These are phyloP conservation scores for Arachnopeziza araneosa DNA, from an alignment of 2,329 filamentous ascomycete genomes.

Conservation along the genomic window DNA sequence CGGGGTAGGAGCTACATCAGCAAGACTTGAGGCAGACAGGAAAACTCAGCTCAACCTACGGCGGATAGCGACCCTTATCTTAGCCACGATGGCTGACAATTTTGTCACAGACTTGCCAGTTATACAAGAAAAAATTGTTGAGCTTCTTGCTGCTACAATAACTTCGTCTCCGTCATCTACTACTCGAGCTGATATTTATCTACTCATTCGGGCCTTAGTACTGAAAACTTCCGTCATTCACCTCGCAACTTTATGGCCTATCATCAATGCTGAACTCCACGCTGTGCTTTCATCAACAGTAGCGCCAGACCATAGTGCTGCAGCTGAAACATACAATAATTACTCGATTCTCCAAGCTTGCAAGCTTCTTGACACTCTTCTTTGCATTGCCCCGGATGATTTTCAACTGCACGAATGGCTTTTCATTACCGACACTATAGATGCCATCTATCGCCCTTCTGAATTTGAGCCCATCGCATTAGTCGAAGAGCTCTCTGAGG, in stretches of 20 bases:
- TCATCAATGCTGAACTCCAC: slow-evolving; percentile 81
- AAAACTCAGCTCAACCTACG: slow-evolving; percentile 87
- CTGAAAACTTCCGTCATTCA: slow-evolving; percentile 76
- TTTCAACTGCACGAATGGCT: slow-evolving; percentile 99
- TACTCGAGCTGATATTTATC: slow-evolving; percentile 83
- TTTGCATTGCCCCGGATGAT: slow-evolving; percentile 83
- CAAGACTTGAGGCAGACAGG: slow-evolving; percentile 88
- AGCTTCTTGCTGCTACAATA: slow-evolving; percentile 75
- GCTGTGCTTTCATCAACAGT: slow-evolving; percentile 70
- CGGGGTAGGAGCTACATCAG: slow-evolving; percentile 92
- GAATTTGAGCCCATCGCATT: slow-evolving; percentile 67
- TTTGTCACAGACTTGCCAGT: slow-evolving; percentile 70
- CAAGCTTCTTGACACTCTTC: slow-evolving; percentile 85
- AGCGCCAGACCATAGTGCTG: slow-evolving; percentile 55
- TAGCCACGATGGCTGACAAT: slow-evolving; percentile 71
- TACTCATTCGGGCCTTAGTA: slow-evolving; percentile 76
- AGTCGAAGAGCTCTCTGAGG: slow-evolving; percentile 78
- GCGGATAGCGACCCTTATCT: slow-evolving; percentile 70
- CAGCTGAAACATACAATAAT: slow-evolving; percentile 70
- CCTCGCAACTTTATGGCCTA: slow-evolving; percentile 81
- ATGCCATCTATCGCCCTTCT: slow-evolving; percentile 80
- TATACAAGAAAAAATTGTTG: slow-evolving; percentile 78
- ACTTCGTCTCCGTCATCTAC: slow-evolving; percentile 88
- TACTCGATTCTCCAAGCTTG: slow-evolving; percentile 80
- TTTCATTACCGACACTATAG: slow-evolving; percentile 93